Conservation (phyloP, 106 monocot species). For the Acorus gramineus region DNA sequence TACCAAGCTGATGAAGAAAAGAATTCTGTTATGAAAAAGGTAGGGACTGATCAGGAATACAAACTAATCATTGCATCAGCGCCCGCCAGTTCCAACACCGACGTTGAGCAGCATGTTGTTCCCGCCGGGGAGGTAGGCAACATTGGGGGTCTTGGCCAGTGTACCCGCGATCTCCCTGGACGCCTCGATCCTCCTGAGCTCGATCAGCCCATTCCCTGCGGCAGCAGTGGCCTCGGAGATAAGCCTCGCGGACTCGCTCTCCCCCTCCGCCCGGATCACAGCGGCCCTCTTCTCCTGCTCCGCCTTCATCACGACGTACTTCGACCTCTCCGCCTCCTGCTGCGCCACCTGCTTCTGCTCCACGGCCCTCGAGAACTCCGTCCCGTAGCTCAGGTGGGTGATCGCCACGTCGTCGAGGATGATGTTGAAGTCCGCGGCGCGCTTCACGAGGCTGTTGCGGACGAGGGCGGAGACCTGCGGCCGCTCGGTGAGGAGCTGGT, state of each 20-base stretch:
- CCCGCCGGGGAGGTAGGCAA: conserved; percentile 47
- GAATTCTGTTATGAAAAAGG: no score
- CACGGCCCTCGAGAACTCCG: conserved; percentile 52
- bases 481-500: conserved; percentile 63
- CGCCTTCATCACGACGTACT: conserved; percentile 47
- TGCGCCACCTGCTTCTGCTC: conserved; percentile 91
- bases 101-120: conserved; percentile 38
- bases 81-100: no score
- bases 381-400: conserved; percentile 53
- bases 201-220: conserved; percentile 44
- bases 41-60: no score
- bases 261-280: conserved; percentile 59
- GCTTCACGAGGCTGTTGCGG: conserved; percentile 38
- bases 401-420: conserved; percentile 64
- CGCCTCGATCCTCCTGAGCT: conserved; percentile 69
- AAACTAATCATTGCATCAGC: no score
- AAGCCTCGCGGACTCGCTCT: conserved; percentile 34
- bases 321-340: conserved; percentile 76
- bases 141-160: conserved; percentile 38
- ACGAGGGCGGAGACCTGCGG: conserved; percentile 72
- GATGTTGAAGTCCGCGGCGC: conserved; percentile 53
- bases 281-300: conserved; percentile 67
- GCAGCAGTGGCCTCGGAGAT: conserved; percentile 47
- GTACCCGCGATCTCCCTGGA: conserved; percentile 56
- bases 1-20: no score